Evolutionary conservation across 2,329 filamentous ascomycete genomes (phyloP), one percentile per base, ranked within the genome.

Genomic region (Epicoccum nigrum): DNA sequence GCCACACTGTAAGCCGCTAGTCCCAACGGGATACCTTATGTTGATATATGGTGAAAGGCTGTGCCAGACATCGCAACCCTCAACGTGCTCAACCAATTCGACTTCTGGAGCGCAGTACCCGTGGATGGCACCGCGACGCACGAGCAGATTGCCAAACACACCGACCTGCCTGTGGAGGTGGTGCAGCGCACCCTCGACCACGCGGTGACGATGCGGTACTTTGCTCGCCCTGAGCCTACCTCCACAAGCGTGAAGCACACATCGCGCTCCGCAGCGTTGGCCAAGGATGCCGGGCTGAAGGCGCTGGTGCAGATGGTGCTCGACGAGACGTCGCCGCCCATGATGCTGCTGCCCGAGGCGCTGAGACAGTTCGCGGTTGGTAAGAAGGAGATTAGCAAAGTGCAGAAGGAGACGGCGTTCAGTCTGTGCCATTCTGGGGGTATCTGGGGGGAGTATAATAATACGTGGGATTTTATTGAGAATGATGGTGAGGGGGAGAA

Each of bases 51-150:
- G 9, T 45, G 23, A 7, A 7, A 79, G 77, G 70, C 64, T 27
- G 72, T 79, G 39, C 78, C 78, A 2, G 77, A 81, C 53, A 70
- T 74, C 3, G 71, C 76, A 6, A 60, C 58, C 25, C 71, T 82
- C 30, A 79, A 80, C 56, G 67, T 80, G 12, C 67, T 82, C 13
- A 82, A 82, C 60, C 70, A 79, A 55, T 82, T 82, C 60, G 68
- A 82, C 58, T 81, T 83, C 59, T 82, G 79, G 77, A 69, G 73
- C 9, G 75, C 77, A 4, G 79, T 83, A 5, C 79, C 81, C 2
- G 44, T 81, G 1, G 69, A 76, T 19, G 78, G 77, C 13, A 69
- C 73, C 3, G 77, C 79, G 6, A 76, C 77, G 1, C 62, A 63
- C 16, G 44, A 60, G n/a, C 58, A 70, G 1, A 60, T 74, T 34